Base-by-base conservation (phyloP, 2,329 filamentous ascomycete genomes). In the Fusarium stilboides region DNA sequence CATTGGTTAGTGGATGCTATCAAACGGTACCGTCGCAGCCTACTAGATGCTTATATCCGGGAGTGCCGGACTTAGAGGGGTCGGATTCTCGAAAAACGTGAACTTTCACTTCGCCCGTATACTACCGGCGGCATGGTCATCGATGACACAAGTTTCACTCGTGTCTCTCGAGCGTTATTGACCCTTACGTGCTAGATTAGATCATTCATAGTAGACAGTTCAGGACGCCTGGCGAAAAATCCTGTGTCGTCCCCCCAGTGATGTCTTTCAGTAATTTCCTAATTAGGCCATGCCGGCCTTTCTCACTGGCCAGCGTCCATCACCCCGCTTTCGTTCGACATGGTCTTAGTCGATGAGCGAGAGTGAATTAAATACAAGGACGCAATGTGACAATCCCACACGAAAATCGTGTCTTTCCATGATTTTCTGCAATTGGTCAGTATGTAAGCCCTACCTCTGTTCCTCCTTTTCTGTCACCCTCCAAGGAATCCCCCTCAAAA, bases 241-340 rank as follows among this genome's bases (percentile, higher is more conserved):
- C 20, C 34, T 26, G 6, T 59, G 8, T 46, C 39, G 19, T 46
- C 22, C 15, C 40, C 14, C 34, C 47, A 34, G 19, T 40, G 26
- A 36, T n/a, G 26, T 36, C 60, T 39, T 54, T 47, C n/a, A 13
- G 17, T 13, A 47, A 52, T 70, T 78, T 72, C 77, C 77, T 72
- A 74, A 71, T 78, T 71, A 59, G 76, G 77, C 68, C 69, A 53
- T 63, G 50, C 47, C 61, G 61, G 58, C 40, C 22, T 46, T 47
- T 53, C 73, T 78, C 68, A 78, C 71, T 78, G 77, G 77, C 60
- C 69, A 70, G 53, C n/a, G 31, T 12, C n/a, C 3, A 39, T 40
- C 52, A 65, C 69, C 72, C 74, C 65, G 64, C 70, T 72, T 66
- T 54, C 50, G 31, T 51, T 50, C 12, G 17, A 42, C 19, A 56